These are phyloP conservation scores for Trichosporon coremiiforme DNA, from an alignment of 1,284 basidiomycete species.

Conservation along the genomic window DNA sequence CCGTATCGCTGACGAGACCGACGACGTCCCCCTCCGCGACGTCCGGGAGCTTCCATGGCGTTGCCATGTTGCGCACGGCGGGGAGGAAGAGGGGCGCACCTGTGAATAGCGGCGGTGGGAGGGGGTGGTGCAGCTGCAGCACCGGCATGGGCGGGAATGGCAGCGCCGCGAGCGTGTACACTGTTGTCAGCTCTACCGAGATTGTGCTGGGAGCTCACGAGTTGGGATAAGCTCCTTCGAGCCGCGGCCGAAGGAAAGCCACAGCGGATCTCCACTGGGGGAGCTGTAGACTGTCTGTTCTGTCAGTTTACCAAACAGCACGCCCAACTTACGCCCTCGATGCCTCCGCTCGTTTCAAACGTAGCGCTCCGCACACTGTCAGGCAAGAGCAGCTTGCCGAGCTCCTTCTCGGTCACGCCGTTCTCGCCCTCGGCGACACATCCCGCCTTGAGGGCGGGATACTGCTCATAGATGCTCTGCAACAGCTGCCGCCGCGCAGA, in stretches of 20 bases:
- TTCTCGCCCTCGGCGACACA: conserved; percentile 20
- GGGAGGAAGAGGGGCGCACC: conserved; percentile 59
- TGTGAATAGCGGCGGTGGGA: conserved; percentile 55
- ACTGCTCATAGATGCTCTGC: conserved; percentile 41
- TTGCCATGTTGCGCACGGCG: conserved; percentile 48
- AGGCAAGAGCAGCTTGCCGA: conserved; percentile 49
- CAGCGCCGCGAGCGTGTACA: conserved; percentile 39
- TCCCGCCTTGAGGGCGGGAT: conserved; percentile 35
- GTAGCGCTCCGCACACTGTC: conserved; percentile 47
- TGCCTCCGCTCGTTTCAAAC: conserved; percentile 51
- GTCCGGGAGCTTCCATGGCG: conserved; percentile 48
- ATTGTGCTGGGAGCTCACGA: conserved; percentile 52
- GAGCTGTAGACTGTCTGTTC: conserved; percentile 61
- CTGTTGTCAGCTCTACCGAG: conserved; percentile 42
- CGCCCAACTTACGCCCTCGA: conserved; percentile 46
- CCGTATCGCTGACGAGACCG: conserved; percentile 38
- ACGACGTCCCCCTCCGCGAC: conserved; percentile 45
- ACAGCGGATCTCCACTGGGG: conserved; percentile 72
- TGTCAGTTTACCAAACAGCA: conserved; percentile 17
- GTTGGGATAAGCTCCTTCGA: conserved; percentile 69
- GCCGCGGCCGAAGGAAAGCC: conserved; percentile 69
- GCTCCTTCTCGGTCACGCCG: conserved; percentile 40
- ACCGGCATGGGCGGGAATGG: conserved; percentile 41
- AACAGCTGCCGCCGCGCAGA: conserved; percentile 52
- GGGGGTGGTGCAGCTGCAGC: conserved; percentile 49